Evolutionary conservation across 2,329 filamentous ascomycete species (phyloP).

Genomic region (Sporothrix euskadiensis): DNA sequence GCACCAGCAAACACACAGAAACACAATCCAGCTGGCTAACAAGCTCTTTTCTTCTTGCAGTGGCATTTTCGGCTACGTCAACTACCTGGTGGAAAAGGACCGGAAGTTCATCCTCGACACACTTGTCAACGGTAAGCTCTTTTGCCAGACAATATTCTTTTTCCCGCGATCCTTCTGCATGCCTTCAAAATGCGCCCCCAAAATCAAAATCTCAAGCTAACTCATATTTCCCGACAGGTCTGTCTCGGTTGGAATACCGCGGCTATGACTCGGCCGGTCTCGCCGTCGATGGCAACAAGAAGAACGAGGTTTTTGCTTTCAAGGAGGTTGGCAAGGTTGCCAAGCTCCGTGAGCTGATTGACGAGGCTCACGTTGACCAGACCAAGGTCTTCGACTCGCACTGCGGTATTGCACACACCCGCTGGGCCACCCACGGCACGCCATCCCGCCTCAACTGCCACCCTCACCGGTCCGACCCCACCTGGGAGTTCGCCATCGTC

Average conservation of each 20-base stretch:
- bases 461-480: conserved; percentile 92
- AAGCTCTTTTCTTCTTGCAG: conserved; percentile 46
- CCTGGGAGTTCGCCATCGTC: conserved; percentile 94
- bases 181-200: background rate
- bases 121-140: conserved; percentile 79
- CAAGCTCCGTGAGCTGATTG: conserved; percentile 92
- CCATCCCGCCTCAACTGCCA: conserved; percentile 97
- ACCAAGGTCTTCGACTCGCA: conserved; percentile 96
- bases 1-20: background rate
- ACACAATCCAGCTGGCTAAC: background rate
- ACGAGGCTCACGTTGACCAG: conserved; percentile 76
- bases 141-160: background rate
- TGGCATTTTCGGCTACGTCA: conserved; percentile 98
- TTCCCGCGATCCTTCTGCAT: background rate
- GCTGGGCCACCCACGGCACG: conserved; percentile 96
- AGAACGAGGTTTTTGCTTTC: conserved; percentile 94
- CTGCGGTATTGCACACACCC: conserved; percentile 96
- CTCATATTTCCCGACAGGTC: conserved; percentile 56
- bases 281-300: conserved; percentile 96
- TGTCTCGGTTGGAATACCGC: conserved; percentile 94
- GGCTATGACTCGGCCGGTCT: conserved; percentile 98
- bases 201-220: conserved; percentile 38
- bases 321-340: conserved; percentile 99
- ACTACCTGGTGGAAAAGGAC: conserved; percentile 99
- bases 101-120: conserved; percentile 94